Evolutionary conservation across 345 rosid genomes (phyloP), one percentile per base, ranked within the genome.

Genomic region (Crucihimalaya himalaica): DNA sequence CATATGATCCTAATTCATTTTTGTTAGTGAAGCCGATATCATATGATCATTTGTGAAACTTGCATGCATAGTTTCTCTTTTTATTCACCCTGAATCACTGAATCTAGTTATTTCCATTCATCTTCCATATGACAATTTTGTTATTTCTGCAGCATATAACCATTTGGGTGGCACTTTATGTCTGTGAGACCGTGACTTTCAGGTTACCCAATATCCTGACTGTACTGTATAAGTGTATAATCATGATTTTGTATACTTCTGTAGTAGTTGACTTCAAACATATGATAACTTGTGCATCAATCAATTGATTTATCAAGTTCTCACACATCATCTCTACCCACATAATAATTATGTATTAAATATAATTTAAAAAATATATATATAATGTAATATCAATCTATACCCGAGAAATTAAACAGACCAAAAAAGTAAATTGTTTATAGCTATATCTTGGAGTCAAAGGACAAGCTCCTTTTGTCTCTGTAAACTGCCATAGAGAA

Each of bases 321-420:
- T 39, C 6, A 39, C 43, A n/a, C 43, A 4, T 29, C 31, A 29
- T 29, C 31, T 29, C 31, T 5, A n/a, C 10, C 66, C 10, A 63
- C 12, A 14, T 43, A 28, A 1, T 46, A 45, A 28, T 6, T 23
- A 63, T 9, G 4, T 6, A 6, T 23, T 0, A 15, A 54, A 39
- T 69, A 69, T 19, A 69, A 46, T 70, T 70, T 21, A 47, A 70
- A 58, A 58, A 46, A 46, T 58, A 70, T 45, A n/a, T n/a, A n/a
- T n/a, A n/a, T n/a, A n/a, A n/a, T n/a, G n/a, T n/a, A 48, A 37
- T 61, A 51, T 50, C 19, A 60, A 35, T 31, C 42, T 46, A 47
- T 23, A 56, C 32, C 56, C 58, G 13, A 46, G 47, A 23, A 35
- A 48, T 50, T 27, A 18, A 71, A 58, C 47, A 59, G 10, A 47